These are phyloP conservation scores for Cladosporium oxysporum DNA, from an alignment of 2,329 filamentous ascomycete genomes.

Conservation along the genomic window DNA sequence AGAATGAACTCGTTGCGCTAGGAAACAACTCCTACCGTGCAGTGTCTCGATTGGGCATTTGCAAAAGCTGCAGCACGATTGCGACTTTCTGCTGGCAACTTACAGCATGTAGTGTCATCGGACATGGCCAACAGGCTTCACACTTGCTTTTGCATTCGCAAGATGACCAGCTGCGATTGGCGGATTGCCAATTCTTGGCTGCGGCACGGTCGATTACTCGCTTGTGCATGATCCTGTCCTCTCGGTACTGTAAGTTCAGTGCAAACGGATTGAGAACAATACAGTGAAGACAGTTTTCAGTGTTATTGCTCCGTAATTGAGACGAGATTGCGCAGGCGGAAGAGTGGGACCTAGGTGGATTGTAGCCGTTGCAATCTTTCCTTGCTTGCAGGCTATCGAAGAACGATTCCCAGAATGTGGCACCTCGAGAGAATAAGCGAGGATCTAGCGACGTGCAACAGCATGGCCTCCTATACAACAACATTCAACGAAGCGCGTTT, in stretches of 20 bases:
- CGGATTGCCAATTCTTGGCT: neutral
- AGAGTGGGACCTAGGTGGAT: neutral
- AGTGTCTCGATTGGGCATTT: neutral
- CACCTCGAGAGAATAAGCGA: neutral
- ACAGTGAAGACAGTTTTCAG: neutral
- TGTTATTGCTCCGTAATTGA: neutral
- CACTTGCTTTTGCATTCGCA: neutral
- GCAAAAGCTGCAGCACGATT: neutral
- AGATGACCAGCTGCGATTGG: neutral
- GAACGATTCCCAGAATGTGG: neutral
- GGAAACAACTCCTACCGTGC: neutral
- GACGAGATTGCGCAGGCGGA: neutral
- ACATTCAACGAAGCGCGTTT: neutral
- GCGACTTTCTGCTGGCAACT: neutral
- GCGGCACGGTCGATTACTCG: neutral
- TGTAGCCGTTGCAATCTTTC: neutral
- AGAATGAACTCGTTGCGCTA: neutral
- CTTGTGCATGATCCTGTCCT: neutral
- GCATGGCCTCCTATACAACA: neutral
- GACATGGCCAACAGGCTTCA: neutral
- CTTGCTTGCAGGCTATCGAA: neutral
- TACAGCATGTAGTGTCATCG: neutral
- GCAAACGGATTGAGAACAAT: neutral
- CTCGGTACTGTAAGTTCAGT: neutral
- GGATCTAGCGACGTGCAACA: neutral